Evolutionary conservation across 2,329 filamentous ascomycete genomes (phyloP).

Genomic region (Trichoderma endophyticum): DNA sequence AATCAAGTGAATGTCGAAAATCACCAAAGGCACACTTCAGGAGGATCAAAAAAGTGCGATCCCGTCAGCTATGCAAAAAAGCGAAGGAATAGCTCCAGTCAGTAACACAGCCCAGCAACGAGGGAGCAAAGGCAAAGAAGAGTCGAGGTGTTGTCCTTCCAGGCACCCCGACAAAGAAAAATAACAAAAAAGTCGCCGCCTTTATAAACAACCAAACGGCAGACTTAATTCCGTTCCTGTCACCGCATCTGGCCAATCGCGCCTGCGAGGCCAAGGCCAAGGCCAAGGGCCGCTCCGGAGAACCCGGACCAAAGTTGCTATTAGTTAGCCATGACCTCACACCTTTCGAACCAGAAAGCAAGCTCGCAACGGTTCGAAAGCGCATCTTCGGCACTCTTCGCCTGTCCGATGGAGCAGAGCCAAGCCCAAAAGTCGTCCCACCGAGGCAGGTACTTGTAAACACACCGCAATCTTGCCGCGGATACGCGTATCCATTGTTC

Average conservation of each 20-base stretch:
- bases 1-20: neutral
- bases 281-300: slow-evolving; percentile 4
- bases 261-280: neutral
- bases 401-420: neutral
- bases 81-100: neutral
- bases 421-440: neutral
- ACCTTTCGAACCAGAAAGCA: neutral
- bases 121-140: neutral
- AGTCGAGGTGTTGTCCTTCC: neutral
- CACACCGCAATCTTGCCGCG: neutral
- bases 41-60: neutral
- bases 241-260: slow-evolving; percentile 7
- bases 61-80: neutral
- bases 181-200: neutral
- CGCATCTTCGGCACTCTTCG: slow-evolving; percentile 2
- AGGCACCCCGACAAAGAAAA: neutral
- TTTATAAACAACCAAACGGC: slow-evolving; percentile 2
- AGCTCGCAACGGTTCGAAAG: neutral
- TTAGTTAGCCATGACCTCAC: neutral
- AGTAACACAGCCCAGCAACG: neutral
- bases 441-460: neutral
- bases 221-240: neutral
- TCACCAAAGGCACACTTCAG: no score
- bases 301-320: neutral
- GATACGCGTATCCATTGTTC: neutral